Evolutionary conservation across 106 monocot species (phyloP), one percentile per base, ranked within the genome.

Genomic region (Xerophyta viscosa): DNA sequence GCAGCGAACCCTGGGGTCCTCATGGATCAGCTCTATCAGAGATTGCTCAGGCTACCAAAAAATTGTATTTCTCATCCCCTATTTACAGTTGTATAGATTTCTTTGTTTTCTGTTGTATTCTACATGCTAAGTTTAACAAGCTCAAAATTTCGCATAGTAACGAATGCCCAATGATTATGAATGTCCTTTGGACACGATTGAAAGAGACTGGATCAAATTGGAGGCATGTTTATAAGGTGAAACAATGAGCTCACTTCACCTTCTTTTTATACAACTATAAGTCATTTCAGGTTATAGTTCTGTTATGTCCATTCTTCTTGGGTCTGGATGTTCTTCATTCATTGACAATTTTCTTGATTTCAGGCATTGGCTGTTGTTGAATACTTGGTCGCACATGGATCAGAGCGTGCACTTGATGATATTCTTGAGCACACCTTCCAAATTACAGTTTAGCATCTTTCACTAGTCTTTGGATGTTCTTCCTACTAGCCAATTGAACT

Each of bases 1-100:
- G 61, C 27, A 69, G 82, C 70, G 98, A 98, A 66, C 82, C 98
- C 14, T 98, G 98, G 98, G 98, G 98, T 55, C 98, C 90, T 69
- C 98, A 98, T 72, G 98, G 98, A 14, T 80, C 98, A 55, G 82
- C 78, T 67, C 69, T 98, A 58, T 58, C 66, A 47, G 98, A 98
- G 31, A 60, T 98, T 43, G 82, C 98, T 26, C 69, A 65, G 30
- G 86, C 82, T 58, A 90, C 98, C 17, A 86, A 86, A 68, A 98
- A 80, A 80, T 82, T 79, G 96, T 85, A 71, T 46, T 21, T 2
- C 46, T 6, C 10, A 33, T 33, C 33, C 33, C 10, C 10, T 33
- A 33, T 33, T 33, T 6, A 10, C 33, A n/a, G n/a, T n/a, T n/a
- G n/a, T n/a, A n/a, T n/a, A n/a, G n/a, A n/a, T n/a, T n/a, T n/a